A percentile compares a stretch with the other conserved stretches of the same genome.
Conservation (phyloP, 2,329 filamentous ascomycete genomes). For the Hirsutella thompsonii region DNA sequence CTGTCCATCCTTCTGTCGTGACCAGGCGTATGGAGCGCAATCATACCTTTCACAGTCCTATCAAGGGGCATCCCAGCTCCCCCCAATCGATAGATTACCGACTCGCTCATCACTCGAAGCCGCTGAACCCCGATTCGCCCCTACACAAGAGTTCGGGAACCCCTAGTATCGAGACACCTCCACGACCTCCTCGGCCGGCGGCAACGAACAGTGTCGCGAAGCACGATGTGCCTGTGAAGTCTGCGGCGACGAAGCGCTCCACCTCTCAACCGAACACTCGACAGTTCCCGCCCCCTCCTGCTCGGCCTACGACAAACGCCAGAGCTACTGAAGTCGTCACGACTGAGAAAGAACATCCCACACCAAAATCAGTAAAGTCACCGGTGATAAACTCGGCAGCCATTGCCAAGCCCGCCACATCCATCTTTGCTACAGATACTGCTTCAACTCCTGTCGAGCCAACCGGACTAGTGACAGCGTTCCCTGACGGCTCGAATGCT, state of each 20-base stretch:
- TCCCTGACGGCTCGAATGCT: conserved; percentile 71
- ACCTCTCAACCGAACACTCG: conserved; percentile 14
- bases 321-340: conserved; percentile 21
- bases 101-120: conserved; percentile 37
- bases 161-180: conserved; percentile 18
- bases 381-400: not conserved
- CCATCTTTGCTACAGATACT: conserved; percentile 6
- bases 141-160: conserved; percentile 7
- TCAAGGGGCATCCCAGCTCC: conserved; percentile 23
- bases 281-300: conserved; percentile 16
- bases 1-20: conserved; percentile 34
- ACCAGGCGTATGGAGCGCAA: conserved; percentile 32
- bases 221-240: conserved; percentile 6
- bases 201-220: conserved; percentile 10
- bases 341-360: conserved; percentile 11
- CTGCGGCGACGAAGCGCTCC: conserved; percentile 14
- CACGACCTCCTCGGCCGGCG: conserved; percentile 29
- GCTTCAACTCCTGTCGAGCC: conserved; percentile 24
- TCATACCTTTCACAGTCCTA: conserved; percentile 25
- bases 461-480: conserved; percentile 45
- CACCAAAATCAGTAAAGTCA: conserved; percentile 5
- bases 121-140: conserved; percentile 17
- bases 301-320: conserved; percentile 16
- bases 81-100: conserved; percentile 29
- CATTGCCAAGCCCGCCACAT: not conserved